A percentile compares a stretch with the other conserved stretches of the same genome.
phyloP scores from a whole-genome alignment of 2,329 filamentous ascomycete species.

The Colletotrichum sp. region DNA sequence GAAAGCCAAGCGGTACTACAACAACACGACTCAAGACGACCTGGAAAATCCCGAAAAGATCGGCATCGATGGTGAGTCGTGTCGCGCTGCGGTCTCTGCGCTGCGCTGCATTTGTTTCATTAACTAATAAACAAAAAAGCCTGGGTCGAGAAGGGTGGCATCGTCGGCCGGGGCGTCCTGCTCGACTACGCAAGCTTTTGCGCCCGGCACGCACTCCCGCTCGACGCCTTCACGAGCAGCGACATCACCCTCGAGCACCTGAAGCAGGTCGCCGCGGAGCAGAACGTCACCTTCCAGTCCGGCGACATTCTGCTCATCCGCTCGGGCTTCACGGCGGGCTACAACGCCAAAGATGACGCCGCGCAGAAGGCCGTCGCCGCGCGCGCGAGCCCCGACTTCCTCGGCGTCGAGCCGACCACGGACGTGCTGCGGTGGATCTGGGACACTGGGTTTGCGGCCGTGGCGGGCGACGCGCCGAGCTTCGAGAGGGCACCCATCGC shows the following conservation, averaged over 20 bases:
- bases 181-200: conserved; percentile 59
- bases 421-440: conserved; percentile 48
- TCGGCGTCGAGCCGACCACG: conserved; percentile 42
- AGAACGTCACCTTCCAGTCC: conserved; percentile 46
- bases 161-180: conserved; percentile 55
- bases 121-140: neutral
- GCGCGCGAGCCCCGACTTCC: conserved; percentile 30
- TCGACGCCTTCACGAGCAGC: conserved; percentile 56
- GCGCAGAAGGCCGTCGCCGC: conserved; percentile 30
- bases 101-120: neutral
- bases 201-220: conserved; percentile 52
- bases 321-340: conserved; percentile 36
- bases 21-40: conserved; percentile 44
- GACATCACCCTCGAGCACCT: conserved; percentile 43
- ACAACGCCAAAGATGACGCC: conserved; percentile 25
- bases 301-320: conserved; percentile 60
- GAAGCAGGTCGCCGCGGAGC: conserved; percentile 35
- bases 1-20: conserved; percentile 37
- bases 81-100: neutral
- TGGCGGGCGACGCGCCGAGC: conserved; percentile 45
- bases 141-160: conserved; percentile 35
- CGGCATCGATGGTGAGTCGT: conserved; percentile 40
- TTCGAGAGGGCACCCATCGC: conserved; percentile 48
- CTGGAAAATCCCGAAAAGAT: conserved; percentile 39
- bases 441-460: conserved; percentile 48